phyloP scores from a whole-genome alignment of 306 rosid species.

The Dalbergia cultrata region DNA sequence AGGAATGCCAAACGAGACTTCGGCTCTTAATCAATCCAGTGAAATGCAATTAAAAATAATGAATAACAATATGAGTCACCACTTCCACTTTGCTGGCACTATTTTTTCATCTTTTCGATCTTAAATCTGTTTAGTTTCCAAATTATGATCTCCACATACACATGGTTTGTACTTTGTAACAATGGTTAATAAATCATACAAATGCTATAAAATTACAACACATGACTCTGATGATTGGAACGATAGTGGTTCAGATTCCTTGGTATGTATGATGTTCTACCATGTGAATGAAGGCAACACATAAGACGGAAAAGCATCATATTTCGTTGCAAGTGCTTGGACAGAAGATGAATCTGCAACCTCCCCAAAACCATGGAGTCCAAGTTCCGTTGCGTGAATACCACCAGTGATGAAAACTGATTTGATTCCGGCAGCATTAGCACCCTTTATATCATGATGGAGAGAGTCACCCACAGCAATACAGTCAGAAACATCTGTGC shows the following conservation, averaged over 20 bases:
- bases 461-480: constrained; percentile 95
- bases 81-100: neutral
- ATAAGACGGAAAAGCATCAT: constrained; percentile 76
- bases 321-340: constrained; percentile 69
- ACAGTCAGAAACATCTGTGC: constrained; percentile 69
- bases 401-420: constrained; percentile 83
- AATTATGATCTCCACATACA: neutral
- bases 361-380: constrained; percentile 67
- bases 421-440: constrained; percentile 78
- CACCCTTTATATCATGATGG: constrained; percentile 96
- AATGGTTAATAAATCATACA: constrained; percentile 28
- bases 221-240: constrained; percentile 10
- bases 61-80: neutral
- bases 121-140: neutral
- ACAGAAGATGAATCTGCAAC: constrained; percentile 69
- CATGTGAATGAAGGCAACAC: constrained; percentile 81
- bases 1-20: neutral
- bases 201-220: neutral
- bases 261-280: constrained; percentile 52
- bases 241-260: constrained; percentile 37
- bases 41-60: neutral
- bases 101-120: neutral
- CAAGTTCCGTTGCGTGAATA: constrained; percentile 84
- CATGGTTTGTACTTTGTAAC: neutral
- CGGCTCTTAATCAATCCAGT: neutral